A percentile compares a stretch with the other conserved stretches of the same genome.
Evolutionary conservation across 441 rosid genomes (phyloP).

Genomic region (Corymbia citriodora): DNA sequence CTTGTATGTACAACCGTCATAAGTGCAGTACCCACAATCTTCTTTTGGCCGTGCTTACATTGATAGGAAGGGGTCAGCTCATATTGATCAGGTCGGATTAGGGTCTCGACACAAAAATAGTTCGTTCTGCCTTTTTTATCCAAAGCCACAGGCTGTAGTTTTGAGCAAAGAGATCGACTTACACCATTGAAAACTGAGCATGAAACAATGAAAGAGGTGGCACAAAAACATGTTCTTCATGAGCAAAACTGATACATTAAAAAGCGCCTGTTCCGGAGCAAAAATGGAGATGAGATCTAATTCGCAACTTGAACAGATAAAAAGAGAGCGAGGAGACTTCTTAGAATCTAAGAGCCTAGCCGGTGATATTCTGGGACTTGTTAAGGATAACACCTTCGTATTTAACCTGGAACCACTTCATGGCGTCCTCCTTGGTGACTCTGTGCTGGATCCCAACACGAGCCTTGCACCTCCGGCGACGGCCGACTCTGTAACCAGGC

Average conservation of each 20-base stretch:
- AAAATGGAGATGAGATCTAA: neutral
- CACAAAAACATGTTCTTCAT: neutral
- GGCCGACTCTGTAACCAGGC: neutral
- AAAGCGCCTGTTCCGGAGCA: neutral
- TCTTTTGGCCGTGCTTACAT: neutral
- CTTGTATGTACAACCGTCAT: neutral
- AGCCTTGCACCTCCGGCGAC: neutral
- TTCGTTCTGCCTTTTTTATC: neutral
- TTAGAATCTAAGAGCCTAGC: neutral
- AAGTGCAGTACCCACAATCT: neutral
- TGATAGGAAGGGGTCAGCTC: neutral
- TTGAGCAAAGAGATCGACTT: neutral
- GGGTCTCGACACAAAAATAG: neutral
- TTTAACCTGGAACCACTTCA: neutral
- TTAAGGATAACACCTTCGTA: constrained; percentile 4
- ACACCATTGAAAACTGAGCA: neutral
- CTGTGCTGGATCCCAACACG: neutral
- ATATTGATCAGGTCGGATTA: neutral
- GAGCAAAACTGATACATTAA: neutral
- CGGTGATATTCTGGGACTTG: constrained; percentile 6
- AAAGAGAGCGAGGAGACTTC: fast-evolving
- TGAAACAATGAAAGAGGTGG: neutral
- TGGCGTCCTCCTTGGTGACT: neutral
- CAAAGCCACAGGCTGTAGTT: neutral
- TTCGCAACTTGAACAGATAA: neutral